phyloP scores from a whole-genome alignment of 2,329 filamentous ascomycete genomes.

The Aaosphaeria pasadenensis region DNA sequence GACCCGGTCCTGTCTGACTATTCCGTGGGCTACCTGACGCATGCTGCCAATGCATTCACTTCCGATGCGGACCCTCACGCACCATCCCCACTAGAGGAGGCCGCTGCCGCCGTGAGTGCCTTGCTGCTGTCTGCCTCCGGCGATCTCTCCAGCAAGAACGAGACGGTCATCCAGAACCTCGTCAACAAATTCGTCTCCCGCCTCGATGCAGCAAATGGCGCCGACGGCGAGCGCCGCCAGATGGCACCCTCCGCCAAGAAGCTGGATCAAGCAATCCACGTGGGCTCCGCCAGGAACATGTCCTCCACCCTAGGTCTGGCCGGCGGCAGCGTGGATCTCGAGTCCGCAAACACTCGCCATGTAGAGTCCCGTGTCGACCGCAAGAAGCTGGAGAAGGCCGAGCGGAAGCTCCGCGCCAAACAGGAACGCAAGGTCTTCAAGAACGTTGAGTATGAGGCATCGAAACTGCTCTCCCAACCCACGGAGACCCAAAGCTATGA shows the following conservation, averaged over 20 bases:
- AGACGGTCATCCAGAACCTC: slow-evolving; percentile 75
- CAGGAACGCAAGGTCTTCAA: slow-evolving; percentile 99
- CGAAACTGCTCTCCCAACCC: slow-evolving; percentile 77
- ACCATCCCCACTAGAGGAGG: slow-evolving; percentile 78
- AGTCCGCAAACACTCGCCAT: slow-evolving; percentile 88
- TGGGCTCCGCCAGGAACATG: slow-evolving; percentile 90
- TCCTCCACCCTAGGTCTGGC: slow-evolving; percentile 91
- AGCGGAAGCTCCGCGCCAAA: slow-evolving; percentile 95
- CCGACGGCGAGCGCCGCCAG: slow-evolving; percentile 63
- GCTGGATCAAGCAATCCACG: slow-evolving; percentile 91
- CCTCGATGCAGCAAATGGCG: slow-evolving; percentile 70
- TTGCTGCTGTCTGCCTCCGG: slow-evolving; percentile 92
- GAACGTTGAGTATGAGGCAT: slow-evolving; percentile 96
- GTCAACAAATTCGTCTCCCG: slow-evolving; percentile 87
- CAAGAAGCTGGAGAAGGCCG: slow-evolving; percentile 99
- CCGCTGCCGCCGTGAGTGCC: slow-evolving; percentile 79
- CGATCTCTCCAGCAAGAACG: slow-evolving; percentile 67
- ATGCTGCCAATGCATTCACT: slow-evolving; percentile 82
- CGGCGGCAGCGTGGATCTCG: slow-evolving; percentile 81
- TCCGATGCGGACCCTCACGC: slow-evolving; percentile 67
- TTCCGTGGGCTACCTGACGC: slow-evolving; percentile 88
- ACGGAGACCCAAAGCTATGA: slow-evolving; percentile 90
- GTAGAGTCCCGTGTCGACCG: slow-evolving; percentile 96
- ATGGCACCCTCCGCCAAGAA: slow-evolving; percentile 76
- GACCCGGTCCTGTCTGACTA: slow-evolving; percentile 89